phyloP scores from a whole-genome alignment of 495 filamentous ascomycete genomes.

The Lasiosphaeriaceae sp. region DNA sequence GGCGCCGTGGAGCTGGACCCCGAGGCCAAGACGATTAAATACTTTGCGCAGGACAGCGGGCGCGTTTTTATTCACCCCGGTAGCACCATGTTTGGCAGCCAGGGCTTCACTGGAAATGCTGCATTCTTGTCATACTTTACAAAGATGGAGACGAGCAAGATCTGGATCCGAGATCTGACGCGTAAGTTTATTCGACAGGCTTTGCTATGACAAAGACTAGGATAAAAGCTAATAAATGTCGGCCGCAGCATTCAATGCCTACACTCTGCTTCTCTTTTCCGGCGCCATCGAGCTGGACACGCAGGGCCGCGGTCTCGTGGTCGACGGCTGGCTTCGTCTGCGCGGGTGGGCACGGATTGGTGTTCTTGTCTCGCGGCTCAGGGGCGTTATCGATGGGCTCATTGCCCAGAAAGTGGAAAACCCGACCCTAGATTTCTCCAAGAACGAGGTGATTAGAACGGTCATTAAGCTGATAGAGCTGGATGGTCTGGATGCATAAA shows the following conservation, averaged over 20 bases:
- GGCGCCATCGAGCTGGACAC: slow-evolving; percentile 83
- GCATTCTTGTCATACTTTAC: slow-evolving; percentile 80
- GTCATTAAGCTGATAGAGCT: slow-evolving; percentile 79
- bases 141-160: slow-evolving; percentile 85
- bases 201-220: not conserved
- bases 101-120: slow-evolving; percentile 63
- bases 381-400: slow-evolving; percentile 81
- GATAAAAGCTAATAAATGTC: slow-evolving; percentile 12
- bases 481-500: slow-evolving; percentile 71
- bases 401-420: slow-evolving; percentile 76
- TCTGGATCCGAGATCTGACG: slow-evolving; percentile 85
- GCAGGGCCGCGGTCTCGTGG: slow-evolving; percentile 77
- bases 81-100: slow-evolving; percentile 78
- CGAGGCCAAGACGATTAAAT: slow-evolving; percentile 86
- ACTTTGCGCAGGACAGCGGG: slow-evolving; percentile 80
- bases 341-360: slow-evolving; percentile 94
- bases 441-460: slow-evolving; percentile 66
- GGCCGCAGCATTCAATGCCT: slow-evolving; percentile 76
- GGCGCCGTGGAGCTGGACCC: slow-evolving; percentile 91
- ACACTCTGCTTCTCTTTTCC: slow-evolving; percentile 84
- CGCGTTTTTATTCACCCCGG: slow-evolving; percentile 89
- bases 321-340: slow-evolving; percentile 89
- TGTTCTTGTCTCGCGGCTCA: slow-evolving; percentile 76
- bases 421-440: slow-evolving; percentile 53
- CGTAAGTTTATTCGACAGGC: slow-evolving; percentile 49